Evolutionary conservation across 768 basidiomycete genomes (phyloP).

Genomic region (Pleurotus eryngii): DNA sequence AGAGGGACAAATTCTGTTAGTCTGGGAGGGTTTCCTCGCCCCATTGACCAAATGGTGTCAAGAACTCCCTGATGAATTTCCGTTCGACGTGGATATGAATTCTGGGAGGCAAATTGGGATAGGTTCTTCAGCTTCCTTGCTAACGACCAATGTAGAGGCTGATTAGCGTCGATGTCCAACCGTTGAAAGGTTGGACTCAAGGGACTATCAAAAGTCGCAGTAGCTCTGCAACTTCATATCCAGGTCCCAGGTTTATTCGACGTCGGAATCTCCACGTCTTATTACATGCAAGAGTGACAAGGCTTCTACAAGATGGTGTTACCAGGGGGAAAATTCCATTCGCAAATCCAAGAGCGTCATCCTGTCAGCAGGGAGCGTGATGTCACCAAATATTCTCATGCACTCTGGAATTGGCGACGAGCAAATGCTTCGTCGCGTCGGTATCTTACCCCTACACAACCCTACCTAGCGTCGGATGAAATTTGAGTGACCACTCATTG

Average conservation of each 20-base stretch:
- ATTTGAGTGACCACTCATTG: slow-evolving; percentile 21
- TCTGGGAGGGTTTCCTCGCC: slow-evolving; percentile 17
- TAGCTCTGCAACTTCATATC: slow-evolving; percentile 23
- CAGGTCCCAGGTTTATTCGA: slow-evolving; percentile 15
- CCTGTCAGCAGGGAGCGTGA: slow-evolving; percentile 25
- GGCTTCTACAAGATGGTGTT: slow-evolving; percentile 4
- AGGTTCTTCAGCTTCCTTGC: slow-evolving; percentile 13
- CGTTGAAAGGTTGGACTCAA: slow-evolving; percentile 16
- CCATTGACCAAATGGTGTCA: slow-evolving; percentile 19
- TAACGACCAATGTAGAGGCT: neutral
- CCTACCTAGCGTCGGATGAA: slow-evolving; percentile 23
- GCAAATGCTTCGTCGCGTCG: slow-evolving; percentile 1
- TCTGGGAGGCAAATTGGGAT: slow-evolving; percentile 27
- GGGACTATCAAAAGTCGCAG: slow-evolving; percentile 15
- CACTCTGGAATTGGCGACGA: slow-evolving; percentile 24
- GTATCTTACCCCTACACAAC: slow-evolving; percentile 14
- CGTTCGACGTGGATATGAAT: slow-evolving; percentile 24
- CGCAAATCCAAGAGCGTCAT: slow-evolving; percentile 22
- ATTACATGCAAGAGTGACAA: slow-evolving; percentile 15
- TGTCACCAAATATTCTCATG: slow-evolving; percentile 21
- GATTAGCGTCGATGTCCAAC: neutral
- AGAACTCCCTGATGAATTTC: slow-evolving; percentile 18
- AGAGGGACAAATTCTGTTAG: slow-evolving; percentile 23
- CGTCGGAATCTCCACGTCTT: slow-evolving; percentile 24
- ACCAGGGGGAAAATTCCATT: slow-evolving; percentile 6